A percentile compares a stretch with the other conserved stretches of the same genome.
Evolutionary conservation across 1,139 yeast genomes (phyloP).

Genomic region (Scheffersomyces parashehatae): DNA sequence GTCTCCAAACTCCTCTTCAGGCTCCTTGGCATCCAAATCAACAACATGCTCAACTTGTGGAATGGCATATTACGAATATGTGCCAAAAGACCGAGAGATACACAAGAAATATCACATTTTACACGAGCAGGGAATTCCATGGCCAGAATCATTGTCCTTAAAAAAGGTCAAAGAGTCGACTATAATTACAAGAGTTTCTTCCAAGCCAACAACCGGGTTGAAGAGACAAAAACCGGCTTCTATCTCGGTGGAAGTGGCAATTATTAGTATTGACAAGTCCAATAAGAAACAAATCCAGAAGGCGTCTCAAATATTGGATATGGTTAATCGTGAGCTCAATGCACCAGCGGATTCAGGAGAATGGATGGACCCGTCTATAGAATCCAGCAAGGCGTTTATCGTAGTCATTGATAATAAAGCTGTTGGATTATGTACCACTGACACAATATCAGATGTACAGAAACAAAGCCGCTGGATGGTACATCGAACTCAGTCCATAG

Average conservation of each 20-base stretch:
- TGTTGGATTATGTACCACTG: slow-evolving; percentile 55
- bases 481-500: slow-evolving; percentile 29
- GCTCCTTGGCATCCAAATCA: slow-evolving; percentile 2
- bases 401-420: slow-evolving; percentile 41
- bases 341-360: slow-evolving; percentile 54
- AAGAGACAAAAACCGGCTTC: neutral
- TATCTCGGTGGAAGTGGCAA: slow-evolving; percentile 9
- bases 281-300: slow-evolving; percentile 18
- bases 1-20: slow-evolving; percentile 4
- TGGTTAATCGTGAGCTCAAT: slow-evolving; percentile 60
- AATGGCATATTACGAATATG: slow-evolving; percentile 54
- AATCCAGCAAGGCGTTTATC: slow-evolving; percentile 48
- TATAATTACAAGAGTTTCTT: slow-evolving; percentile 2
- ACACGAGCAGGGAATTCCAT: slow-evolving; percentile 49
- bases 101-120: slow-evolving; percentile 52
- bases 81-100: slow-evolving; percentile 43
- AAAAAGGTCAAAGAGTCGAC: slow-evolving; percentile 32
- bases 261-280: slow-evolving; percentile 13
- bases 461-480: slow-evolving; percentile 52
- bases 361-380: slow-evolving; percentile 38
- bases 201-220: neutral
- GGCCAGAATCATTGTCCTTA: slow-evolving; percentile 30
- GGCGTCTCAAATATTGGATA: slow-evolving; percentile 31
- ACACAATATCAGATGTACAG: slow-evolving; percentile 23
- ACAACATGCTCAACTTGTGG: slow-evolving; percentile 56